Conservation (phyloP, 495 filamentous ascomycete species). For the Aspergillus wentii region DNA sequence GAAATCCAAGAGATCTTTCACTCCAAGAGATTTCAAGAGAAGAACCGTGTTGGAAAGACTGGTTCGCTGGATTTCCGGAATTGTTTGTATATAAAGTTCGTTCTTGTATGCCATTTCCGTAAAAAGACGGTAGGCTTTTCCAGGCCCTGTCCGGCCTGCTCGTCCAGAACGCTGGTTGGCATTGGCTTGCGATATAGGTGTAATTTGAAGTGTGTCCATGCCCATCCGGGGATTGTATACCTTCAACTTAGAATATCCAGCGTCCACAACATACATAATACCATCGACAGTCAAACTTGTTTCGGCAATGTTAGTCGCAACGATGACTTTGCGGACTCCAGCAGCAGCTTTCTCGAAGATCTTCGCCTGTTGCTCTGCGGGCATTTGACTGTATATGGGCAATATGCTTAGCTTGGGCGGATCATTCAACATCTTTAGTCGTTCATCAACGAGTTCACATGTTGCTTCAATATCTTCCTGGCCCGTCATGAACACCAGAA, state of each 20-base stretch:
- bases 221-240: constrained; percentile 99
- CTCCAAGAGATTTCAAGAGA: constrained; percentile 88
- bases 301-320: constrained; percentile 98
- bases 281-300: constrained; percentile 97
- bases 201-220: constrained; percentile 98
- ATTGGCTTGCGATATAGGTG: constrained; percentile 96
- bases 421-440: constrained; percentile 88
- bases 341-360: constrained; percentile 91
- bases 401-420: constrained; percentile 92
- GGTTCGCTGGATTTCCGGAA: constrained; percentile 96
- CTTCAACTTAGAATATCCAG: constrained; percentile 94
- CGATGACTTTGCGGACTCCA: constrained; percentile 94
- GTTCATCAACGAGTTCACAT: constrained; percentile 85
- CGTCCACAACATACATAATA: constrained; percentile 98
- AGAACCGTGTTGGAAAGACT: constrained; percentile 94
- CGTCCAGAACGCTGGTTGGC: constrained; percentile 89
- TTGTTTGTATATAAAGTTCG: constrained; percentile 95
- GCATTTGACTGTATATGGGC: constrained; percentile 99
- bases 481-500: constrained; percentile 98
- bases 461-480: constrained; percentile 98
- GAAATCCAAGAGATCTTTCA: constrained; percentile 93
- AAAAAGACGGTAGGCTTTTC: constrained; percentile 91
- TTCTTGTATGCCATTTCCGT: constrained; percentile 95
- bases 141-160: constrained; percentile 91
- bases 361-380: constrained; percentile 93